Evolutionary conservation across 768 basidiomycete genomes (phyloP).

Genomic region (Pisolithus albus): DNA sequence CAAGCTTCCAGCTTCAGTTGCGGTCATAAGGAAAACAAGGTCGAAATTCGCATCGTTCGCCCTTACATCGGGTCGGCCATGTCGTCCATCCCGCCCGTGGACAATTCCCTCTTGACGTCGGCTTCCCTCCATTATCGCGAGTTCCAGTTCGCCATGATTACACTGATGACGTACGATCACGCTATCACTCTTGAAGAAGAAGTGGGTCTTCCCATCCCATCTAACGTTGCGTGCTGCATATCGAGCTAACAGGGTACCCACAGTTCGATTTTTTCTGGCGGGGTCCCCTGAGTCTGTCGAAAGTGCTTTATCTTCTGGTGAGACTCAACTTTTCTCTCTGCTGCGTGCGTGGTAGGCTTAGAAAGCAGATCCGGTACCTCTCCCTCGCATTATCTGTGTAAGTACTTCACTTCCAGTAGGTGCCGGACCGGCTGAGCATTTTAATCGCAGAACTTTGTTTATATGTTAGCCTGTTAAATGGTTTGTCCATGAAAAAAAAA

Average conservation of each 20-base stretch:
- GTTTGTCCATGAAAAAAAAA: not conserved
- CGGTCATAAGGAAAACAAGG: too few species aligned
- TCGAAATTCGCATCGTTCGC: too few species aligned
- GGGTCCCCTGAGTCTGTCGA: constrained; percentile 1
- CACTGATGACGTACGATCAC: not conserved
- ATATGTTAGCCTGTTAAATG: not conserved
- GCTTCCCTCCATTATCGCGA: not conserved
- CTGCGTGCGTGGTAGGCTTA: not conserved
- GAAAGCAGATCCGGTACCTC: constrained; percentile 8
- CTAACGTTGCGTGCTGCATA: not conserved
- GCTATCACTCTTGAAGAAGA: constrained; percentile 1
- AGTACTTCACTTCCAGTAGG: not conserved
- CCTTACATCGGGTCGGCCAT: not conserved
- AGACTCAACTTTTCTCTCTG: not conserved
- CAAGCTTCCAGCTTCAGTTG: too few species aligned
- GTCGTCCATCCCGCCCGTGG: not conserved
- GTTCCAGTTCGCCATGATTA: not conserved
- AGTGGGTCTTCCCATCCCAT: not conserved
- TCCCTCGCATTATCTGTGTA: not conserved
- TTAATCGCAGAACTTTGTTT: not conserved
- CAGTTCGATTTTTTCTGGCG: constrained; percentile 7
- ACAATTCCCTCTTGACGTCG: not conserved
- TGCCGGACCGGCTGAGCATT: not conserved
- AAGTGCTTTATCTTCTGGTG: constrained; percentile 8
- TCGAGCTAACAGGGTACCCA: not conserved